A percentile compares a stretch with the other conserved stretches of the same genome.
phyloP scores from a whole-genome alignment of 2,329 filamentous ascomycete genomes.

The Claviceps cyperi region DNA sequence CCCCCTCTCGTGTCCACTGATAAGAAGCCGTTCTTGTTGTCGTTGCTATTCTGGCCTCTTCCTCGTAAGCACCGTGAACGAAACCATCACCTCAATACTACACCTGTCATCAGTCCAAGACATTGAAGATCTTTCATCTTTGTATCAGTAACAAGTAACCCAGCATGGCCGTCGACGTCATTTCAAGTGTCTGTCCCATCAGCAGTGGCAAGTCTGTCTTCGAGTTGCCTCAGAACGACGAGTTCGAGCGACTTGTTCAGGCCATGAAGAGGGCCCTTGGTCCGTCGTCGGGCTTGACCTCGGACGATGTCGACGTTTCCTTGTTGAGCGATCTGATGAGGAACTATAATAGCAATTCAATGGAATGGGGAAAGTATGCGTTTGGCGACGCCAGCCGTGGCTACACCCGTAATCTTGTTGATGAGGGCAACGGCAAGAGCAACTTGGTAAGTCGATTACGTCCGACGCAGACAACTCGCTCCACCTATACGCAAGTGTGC shows the following conservation, averaged over 20 bases:
- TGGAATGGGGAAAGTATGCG: constrained; percentile 63
- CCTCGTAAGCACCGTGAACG: not conserved
- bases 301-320: constrained; percentile 63
- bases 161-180: constrained; percentile 22
- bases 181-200: constrained; percentile 13
- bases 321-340: constrained; percentile 61
- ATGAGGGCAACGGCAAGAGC: constrained; percentile 71
- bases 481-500: not conserved
- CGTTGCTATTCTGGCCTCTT: constrained; percentile 14
- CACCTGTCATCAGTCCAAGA: not conserved
- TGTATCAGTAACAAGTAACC: constrained; percentile 3
- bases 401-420: constrained; percentile 82
- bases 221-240: constrained; percentile 19
- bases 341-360: constrained; percentile 51
- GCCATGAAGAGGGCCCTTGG: constrained; percentile 64
- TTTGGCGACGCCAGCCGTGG: constrained; percentile 53
- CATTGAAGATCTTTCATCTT: not conserved
- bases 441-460: constrained; percentile 44
- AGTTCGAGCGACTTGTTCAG: constrained; percentile 56
- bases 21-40: not conserved
- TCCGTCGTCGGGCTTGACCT: constrained; percentile 67
- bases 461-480: not conserved
- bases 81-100: not conserved
- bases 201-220: constrained; percentile 10
- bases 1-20: constrained; percentile 4